Evolutionary conservation across 2,329 filamentous ascomycete species (phyloP).

Genomic region (Colletotrichum agaves): DNA sequence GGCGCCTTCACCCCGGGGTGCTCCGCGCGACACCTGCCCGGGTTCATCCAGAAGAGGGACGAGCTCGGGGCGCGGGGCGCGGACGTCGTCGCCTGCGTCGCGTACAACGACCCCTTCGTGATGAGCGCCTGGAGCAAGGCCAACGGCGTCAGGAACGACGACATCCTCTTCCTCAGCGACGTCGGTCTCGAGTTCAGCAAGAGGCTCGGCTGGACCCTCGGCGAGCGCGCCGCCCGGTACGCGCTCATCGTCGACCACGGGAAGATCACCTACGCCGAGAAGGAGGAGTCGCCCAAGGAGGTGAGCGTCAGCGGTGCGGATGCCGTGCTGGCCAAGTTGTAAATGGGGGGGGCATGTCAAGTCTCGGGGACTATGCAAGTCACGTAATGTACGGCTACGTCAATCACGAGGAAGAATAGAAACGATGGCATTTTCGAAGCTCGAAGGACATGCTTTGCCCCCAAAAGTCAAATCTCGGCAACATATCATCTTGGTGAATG

Average conservation of each 20-base stretch:
- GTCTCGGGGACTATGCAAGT: no score
- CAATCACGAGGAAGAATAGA: no score
- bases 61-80: conserved; percentile 83
- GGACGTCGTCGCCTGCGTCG: conserved; percentile 82
- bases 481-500: no score
- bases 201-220: conserved; percentile 79
- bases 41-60: conserved; percentile 77
- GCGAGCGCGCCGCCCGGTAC: conserved; percentile 80
- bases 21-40: conserved; percentile 82
- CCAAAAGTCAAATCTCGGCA: no score
- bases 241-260: conserved; percentile 85
- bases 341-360: conserved; percentile 36
- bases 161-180: conserved; percentile 80
- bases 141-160: conserved; percentile 78
- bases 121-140: conserved; percentile 93
- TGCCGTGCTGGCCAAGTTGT: conserved; percentile 64
- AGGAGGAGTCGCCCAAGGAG: conserved; percentile 65
- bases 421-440: no score
- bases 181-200: conserved; percentile 75
- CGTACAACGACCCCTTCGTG: conserved; percentile 86
- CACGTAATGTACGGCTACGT: no score
- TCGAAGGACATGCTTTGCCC: no score
- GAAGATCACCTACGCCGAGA: conserved; percentile 83
- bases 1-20: conserved; percentile 90
- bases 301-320: conserved; percentile 63